Percentiles rank a stretch among this genome's conserved stretches.
Evolutionary conservation across 352 stramenopile genomes (phyloP).

Genomic region (Globisporangium acanthophoron): DNA sequence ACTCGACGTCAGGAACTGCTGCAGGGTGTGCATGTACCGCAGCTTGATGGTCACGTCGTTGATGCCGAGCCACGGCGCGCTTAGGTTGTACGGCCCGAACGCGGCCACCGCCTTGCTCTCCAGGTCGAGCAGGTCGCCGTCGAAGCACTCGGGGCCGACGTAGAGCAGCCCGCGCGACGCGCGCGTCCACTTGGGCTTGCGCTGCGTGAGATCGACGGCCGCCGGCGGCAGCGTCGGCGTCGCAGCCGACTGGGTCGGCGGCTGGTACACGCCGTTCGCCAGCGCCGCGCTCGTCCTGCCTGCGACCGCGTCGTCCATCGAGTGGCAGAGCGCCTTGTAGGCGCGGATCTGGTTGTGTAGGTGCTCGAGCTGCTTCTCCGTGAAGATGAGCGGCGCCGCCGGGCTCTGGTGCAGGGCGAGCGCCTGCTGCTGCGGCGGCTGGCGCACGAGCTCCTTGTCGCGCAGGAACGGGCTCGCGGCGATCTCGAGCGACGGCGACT

Average conservation of each 20-base stretch:
- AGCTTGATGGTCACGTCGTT: conserved; percentile 75
- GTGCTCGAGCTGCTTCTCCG: conserved; percentile 81
- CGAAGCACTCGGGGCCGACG: conserved; percentile 55
- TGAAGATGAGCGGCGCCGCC: conserved; percentile 54
- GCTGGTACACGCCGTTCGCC: background rate
- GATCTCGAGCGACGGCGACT: conserved; percentile 30
- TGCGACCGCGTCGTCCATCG: conserved; percentile 64
- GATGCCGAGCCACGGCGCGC: conserved; percentile 48
- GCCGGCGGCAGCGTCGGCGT: background rate
- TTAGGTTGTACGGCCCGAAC: conserved; percentile 60
- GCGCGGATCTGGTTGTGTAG: conserved; percentile 83
- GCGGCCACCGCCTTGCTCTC: conserved; percentile 40
- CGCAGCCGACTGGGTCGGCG: background rate
- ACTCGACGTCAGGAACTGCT: conserved; percentile 61
- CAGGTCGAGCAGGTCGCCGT: conserved; percentile 60
- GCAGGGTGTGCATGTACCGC: conserved; percentile 63
- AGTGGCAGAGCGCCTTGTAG: conserved; percentile 80
- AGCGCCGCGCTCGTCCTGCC: conserved; percentile 5
- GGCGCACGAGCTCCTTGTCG: conserved; percentile 37
- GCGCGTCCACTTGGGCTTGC: conserved; percentile 64
- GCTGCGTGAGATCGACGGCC: conserved; percentile 25
- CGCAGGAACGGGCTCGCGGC: conserved; percentile 58
- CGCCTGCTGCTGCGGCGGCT: conserved; percentile 25
- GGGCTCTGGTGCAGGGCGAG: conserved; percentile 31
- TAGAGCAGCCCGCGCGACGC: conserved; percentile 43